Evolutionary conservation across 306 rosid genomes (phyloP).

Genomic region (Abrus precatorius): DNA sequence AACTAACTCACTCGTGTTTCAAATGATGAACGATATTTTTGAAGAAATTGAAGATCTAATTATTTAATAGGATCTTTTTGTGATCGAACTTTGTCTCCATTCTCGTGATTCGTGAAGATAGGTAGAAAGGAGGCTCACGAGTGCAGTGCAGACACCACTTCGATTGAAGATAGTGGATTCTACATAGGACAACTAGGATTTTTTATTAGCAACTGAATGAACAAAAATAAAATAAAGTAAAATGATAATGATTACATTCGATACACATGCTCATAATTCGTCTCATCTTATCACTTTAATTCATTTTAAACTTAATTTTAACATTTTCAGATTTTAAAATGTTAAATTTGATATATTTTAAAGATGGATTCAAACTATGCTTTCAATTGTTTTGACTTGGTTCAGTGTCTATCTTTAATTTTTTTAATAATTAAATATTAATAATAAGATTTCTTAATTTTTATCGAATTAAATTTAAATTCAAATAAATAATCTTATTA

Average conservation of each 20-base stretch:
- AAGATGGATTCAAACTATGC: no score
- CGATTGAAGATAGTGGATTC: conserved; percentile 13
- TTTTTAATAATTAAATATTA: no score
- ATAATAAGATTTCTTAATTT: no score
- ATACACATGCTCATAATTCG: no score
- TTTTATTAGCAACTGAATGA: neutral
- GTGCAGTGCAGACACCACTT: neutral
- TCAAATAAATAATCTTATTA: no score
- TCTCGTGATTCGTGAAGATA: neutral
- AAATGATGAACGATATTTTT: neutral
- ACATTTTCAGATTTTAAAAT: no score
- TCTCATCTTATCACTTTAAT: no score
- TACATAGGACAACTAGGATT: neutral
- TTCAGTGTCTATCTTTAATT: no score
- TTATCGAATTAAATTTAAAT: no score
- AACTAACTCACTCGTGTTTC: conserved; percentile 18
- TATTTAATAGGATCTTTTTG: neutral
- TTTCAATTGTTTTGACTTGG: no score
- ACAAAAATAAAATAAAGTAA: neutral
- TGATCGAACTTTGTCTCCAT: neutral
- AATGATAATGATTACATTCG: neutral
- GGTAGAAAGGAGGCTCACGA: conserved; percentile 5
- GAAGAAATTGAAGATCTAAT: neutral
- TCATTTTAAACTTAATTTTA: no score
- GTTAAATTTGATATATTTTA: no score